A percentile compares a stretch with the other conserved stretches of the same genome.
phyloP scores from a whole-genome alignment of 2,329 filamentous ascomycete species.

The Alternaria longipes region DNA sequence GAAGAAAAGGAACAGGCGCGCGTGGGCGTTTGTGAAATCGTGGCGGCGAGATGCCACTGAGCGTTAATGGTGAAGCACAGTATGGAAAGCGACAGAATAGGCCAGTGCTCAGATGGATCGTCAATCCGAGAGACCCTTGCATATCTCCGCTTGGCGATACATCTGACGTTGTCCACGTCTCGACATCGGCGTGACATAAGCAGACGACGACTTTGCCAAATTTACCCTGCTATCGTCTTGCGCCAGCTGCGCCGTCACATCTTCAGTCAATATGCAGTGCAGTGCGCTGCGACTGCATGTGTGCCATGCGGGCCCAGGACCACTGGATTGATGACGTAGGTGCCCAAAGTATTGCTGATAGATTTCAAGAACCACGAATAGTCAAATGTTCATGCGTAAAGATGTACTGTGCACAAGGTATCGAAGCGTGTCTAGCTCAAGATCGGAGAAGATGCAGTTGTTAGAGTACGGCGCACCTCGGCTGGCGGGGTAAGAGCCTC shows the following conservation, averaged over 20 bases:
- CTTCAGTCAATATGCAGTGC: neutral
- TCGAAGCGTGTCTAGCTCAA: neutral
- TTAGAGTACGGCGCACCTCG: conserved; percentile 7
- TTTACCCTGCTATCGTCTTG: neutral
- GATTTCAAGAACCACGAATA: neutral
- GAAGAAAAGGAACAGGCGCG: conserved; percentile 27
- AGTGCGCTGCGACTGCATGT: too few species aligned
- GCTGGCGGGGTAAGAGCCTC: conserved; percentile 17
- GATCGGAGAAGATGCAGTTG: neutral
- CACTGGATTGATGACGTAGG: neutral
- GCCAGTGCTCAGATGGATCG: conserved; percentile 28
- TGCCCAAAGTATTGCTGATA: neutral
- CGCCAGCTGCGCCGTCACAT: too few species aligned
- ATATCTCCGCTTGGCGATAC: conserved; percentile 23
- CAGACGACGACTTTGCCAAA: neutral
- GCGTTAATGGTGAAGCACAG: conserved; percentile 16
- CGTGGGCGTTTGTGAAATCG: conserved; percentile 26
- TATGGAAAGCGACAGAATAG: conserved; percentile 37
- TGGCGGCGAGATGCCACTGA: conserved; percentile 29
- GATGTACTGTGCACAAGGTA: too few species aligned
- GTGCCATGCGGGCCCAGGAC: too few species aligned
- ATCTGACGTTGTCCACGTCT: neutral
- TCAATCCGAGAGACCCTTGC: conserved; percentile 14
- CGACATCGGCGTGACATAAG: conserved; percentile 1
- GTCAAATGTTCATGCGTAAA: too few species aligned